Conservation (phyloP, 768 basidiomycete genomes). For the Tephrocybe sp. region DNA sequence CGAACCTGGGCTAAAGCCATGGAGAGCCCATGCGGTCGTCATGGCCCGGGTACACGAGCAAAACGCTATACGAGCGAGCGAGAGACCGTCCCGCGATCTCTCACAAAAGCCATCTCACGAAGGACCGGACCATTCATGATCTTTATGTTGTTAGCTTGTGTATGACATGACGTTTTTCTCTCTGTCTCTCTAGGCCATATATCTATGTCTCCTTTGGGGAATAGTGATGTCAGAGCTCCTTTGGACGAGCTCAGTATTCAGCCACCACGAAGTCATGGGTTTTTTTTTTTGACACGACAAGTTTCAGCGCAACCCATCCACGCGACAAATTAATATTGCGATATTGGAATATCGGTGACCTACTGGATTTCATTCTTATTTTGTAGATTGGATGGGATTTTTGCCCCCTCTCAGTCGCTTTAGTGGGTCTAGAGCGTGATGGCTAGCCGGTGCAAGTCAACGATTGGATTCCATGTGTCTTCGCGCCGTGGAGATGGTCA, state of each 20-base stretch:
- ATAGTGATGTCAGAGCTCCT: not conserved
- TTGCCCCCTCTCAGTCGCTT: no score
- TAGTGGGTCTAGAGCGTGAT: no score
- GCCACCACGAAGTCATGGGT: no score
- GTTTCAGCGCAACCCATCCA: no score
- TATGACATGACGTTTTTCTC: conserved; percentile 8
- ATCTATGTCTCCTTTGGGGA: not conserved
- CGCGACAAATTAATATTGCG: no score
- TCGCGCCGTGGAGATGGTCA: not conserved
- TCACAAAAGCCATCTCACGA: conserved; percentile 13
- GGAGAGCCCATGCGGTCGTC: conserved; percentile 32
- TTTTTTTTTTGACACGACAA: no score
- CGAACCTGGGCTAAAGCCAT: conserved; percentile 29
- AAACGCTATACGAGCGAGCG: conserved; percentile 8
- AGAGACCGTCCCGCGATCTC: conserved; percentile 7
- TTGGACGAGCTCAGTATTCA: no score
- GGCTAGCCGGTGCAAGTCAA: no score
- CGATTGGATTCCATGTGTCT: not conserved
- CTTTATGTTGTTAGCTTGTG: conserved; percentile 6
- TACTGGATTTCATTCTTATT: no score
- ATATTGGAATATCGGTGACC: no score
- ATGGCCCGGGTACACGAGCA: conserved; percentile 25
- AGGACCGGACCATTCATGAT: conserved; percentile 10
- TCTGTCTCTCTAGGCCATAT: not conserved
- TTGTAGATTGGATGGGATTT: no score